Evolutionary conservation across 495 filamentous ascomycete genomes (phyloP), one percentile per base, ranked within the genome.

Genomic region (Hyphodiscus hymeniophilus): DNA sequence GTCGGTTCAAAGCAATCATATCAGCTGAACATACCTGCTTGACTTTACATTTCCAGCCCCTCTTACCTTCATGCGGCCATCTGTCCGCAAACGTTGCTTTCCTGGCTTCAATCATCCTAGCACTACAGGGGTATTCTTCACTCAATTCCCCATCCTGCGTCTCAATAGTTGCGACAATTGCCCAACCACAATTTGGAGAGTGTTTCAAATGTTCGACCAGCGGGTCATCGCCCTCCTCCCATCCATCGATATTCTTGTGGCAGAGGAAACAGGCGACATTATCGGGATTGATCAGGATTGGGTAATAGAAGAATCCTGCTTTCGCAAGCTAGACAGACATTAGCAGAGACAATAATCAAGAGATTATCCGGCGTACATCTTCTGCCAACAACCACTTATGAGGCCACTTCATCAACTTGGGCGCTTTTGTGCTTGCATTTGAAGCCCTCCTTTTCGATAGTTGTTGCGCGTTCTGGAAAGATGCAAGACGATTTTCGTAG

Each of bases 201-300:
- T 94, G 84, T 42, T 84, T 85, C 40, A 95, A 59, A 66, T 98
- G 92, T 60, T 97, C 92, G 11, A 72, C 73, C 2, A 88, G 60
- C 0, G 92, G 85, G 48, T 85, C 74, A 56, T 98, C 92, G 5
- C 77, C 75, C 28, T 81, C 70, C 56, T 95, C 89, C 92, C 92
- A 98, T 35, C 89, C 89, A 60, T 87, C 87, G 17, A 97, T 69
- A 42, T 78, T 72, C 61, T 82, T 79, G 21, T 77, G 60, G 69
- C 92, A 98, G 15, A 86, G 68, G 66, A 92, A 95, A 60, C 92
- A 98, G 51, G 75, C 79, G 39, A 86, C 87, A 67, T 95, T 98
- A 62, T 98, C 92, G 7, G 82, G 82, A 52, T 75, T 83, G 13
- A 72, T 71, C 21, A 77, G 71, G 23, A 76, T 75, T 5, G 91